These are phyloP conservation scores for Umbelopsis sp. DNA, from an alignment of 371 early-diverging fungal species.

Conservation along the genomic window DNA sequence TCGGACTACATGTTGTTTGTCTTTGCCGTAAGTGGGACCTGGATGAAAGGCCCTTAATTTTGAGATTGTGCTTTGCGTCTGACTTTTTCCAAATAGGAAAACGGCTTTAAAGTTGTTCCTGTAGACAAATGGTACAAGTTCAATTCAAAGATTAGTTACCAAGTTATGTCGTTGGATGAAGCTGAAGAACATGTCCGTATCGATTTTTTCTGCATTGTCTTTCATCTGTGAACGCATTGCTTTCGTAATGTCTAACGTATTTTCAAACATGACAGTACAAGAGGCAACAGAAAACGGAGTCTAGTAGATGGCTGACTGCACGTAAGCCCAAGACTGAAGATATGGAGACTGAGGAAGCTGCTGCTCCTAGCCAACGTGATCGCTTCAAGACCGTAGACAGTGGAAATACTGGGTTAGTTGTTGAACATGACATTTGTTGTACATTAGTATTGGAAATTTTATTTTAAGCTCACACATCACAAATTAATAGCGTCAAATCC, in stretches of 20 bases:
- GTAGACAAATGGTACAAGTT: slow-evolving; percentile 94
- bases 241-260: neutral
- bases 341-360: slow-evolving; percentile 19
- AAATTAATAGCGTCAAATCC: slow-evolving; percentile 52
- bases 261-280: slow-evolving; percentile 32
- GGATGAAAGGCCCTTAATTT: too few species aligned
- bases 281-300: slow-evolving; percentile 61
- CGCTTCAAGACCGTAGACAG: slow-evolving; percentile 37
- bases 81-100: slow-evolving; percentile 44
- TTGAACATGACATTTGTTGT: neutral
- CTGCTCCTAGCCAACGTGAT: slow-evolving; percentile 21
- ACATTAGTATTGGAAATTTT: too few species aligned
- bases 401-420: slow-evolving; percentile 26
- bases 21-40: slow-evolving; percentile 39
- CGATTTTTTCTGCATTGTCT: slow-evolving; percentile 12
- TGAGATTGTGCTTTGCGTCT: neutral
- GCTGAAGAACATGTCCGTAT: slow-evolving; percentile 84
- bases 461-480: slow-evolving; percentile 40
- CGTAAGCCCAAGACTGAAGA: slow-evolving; percentile 22
- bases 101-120: slow-evolving; percentile 87
- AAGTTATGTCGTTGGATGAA: slow-evolving; percentile 87
- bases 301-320: slow-evolving; percentile 72
- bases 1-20: slow-evolving; percentile 85
- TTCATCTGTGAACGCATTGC: slow-evolving; percentile 13
- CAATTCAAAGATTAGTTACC: slow-evolving; percentile 75